Evolutionary conservation across 164 flowering plant species (phyloP), one percentile per base, ranked within the genome.

Genomic region (Nymphaea colorata): DNA sequence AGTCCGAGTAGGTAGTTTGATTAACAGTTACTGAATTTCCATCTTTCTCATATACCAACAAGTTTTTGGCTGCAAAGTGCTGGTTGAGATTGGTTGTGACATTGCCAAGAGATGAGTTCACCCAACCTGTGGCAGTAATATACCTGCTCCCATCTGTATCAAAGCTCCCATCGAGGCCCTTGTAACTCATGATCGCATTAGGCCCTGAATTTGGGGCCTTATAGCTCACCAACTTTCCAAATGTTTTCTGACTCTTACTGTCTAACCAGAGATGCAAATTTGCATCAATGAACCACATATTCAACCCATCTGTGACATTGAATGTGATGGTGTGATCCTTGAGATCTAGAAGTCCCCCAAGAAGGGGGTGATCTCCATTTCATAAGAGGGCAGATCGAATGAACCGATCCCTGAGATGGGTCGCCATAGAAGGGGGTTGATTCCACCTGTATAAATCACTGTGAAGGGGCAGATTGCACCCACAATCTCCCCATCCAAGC

Each of bases 241-340:
- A 64, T 0, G 88, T 86, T 64, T 66, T 73, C 11, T 36, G 16
- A 67, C 78, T 73, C 67, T 76, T 71, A n/a, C 18, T 18, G 69
- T 91, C 98, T 78, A 93, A 69, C 97, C 97, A 93, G 68, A 93
- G 80, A 79, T 93, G 98, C 80, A 91, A 76, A 80, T 93, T 93
- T 4, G 97, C 96, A 79, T 89, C 89, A 4, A 91, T 69, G 53
- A 67, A 91, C 98, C 97, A 93, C 11, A 88, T 91, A 67, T 81
- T 82, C 74, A 91, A 67, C 18, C 89, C 89, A 78, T 93, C 79
- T 2, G 97, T 89, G 43, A 93, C 96, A 36, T 82, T 70, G 63
- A 93, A 89, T 14, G 74, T 82, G 15, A 93, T 55, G n/a, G 66
- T 45, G 72, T 93, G 98, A 2, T 59, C 43, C 69, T 81, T 76